Base-by-base conservation (phyloP, 2,329 filamentous ascomycete species). In the Aspergillus sp. region DNA sequence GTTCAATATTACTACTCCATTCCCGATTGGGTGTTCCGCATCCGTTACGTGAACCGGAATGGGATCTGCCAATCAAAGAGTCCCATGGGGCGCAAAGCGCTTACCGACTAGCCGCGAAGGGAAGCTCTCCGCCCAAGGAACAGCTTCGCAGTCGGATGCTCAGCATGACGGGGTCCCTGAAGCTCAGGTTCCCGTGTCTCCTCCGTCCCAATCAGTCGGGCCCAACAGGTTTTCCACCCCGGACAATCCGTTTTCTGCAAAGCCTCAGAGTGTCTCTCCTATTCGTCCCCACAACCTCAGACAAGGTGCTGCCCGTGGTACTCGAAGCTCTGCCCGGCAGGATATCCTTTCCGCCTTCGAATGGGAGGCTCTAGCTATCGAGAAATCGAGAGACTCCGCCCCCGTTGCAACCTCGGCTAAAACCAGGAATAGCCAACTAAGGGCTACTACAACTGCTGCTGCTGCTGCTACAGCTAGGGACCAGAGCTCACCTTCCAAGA, bases 291-390 rank as follows among this genome's bases (percentile, higher is more conserved):
- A 66, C 61, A 36, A 47, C 45, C 63, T 63, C 36, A 64, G 67
- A 38, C 55, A 62, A 39, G 69, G 67, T 25, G 65, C 67, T 38
- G 67, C 67, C 52, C 65, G 69, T 53, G 66, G 69, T 32, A 72
- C 69, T 41, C 65, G 67, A 59, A 69, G 69, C 58, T 59, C 62
- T 8, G 19, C 38, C 25, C 39, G 51, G 25, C 58, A 62, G 50
- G 62, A 68, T 47, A 41, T 70, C 25, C 59, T 67, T 48, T 64
- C 65, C 52, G 64, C 65, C 28, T 69, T 68, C 56, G 64, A 67
- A 53, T 73, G 70, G 71, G 71, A 71, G 55, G 71, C 67, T 25
- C 59, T 72, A 56, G 55, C 63, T 12, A 60, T 71, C 36, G 58
- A 68, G 55, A 69, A 60, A 43, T 30, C 61, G 28, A 66, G 59